Percentiles rank a stretch among this genome's conserved stretches.
These are phyloP conservation scores for Ascochyta viciae-villosae DNA, from an alignment of 2,329 filamentous ascomycete species.

Conservation along the genomic window DNA sequence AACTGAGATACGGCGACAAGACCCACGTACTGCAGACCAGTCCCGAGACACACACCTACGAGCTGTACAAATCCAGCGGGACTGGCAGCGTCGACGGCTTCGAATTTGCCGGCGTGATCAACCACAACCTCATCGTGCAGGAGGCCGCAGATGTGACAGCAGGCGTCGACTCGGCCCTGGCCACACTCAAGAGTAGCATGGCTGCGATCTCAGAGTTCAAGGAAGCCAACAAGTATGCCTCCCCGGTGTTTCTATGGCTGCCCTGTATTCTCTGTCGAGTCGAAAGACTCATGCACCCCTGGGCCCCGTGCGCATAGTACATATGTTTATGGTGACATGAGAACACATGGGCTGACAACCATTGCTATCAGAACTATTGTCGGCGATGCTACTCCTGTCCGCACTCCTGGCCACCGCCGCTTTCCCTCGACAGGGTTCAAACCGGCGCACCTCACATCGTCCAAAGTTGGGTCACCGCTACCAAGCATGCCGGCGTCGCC, in stretches of 20 bases:
- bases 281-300: conserved; percentile 21
- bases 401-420: conserved; percentile 45
- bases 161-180: conserved; percentile 66
- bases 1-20: conserved; percentile 65
- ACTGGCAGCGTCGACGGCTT: conserved; percentile 52
- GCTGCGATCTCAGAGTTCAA: conserved; percentile 66
- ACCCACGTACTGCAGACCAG: conserved; percentile 62
- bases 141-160: conserved; percentile 62
- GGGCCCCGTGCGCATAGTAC: conserved; percentile 6
- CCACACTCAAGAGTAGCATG: conserved; percentile 65
- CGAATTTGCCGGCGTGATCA: conserved; percentile 64
- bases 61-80: conserved; percentile 61
- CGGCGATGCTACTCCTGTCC: conserved; percentile 41
- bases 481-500: conserved; percentile 49
- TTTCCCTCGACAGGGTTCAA: conserved; percentile 47
- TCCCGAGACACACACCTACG: conserved; percentile 62
- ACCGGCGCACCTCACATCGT: conserved; percentile 45
- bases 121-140: conserved; percentile 63
- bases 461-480: conserved; percentile 49
- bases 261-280: conserved; percentile 26
- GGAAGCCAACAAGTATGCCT: conserved; percentile 63
- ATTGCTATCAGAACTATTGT: conserved; percentile 45
- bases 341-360: conserved; percentile 39
- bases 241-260: conserved; percentile 37
- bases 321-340: conserved; percentile 14